Base-by-base conservation (phyloP, 2,329 filamentous ascomycete genomes). In the Periconia sp. region DNA sequence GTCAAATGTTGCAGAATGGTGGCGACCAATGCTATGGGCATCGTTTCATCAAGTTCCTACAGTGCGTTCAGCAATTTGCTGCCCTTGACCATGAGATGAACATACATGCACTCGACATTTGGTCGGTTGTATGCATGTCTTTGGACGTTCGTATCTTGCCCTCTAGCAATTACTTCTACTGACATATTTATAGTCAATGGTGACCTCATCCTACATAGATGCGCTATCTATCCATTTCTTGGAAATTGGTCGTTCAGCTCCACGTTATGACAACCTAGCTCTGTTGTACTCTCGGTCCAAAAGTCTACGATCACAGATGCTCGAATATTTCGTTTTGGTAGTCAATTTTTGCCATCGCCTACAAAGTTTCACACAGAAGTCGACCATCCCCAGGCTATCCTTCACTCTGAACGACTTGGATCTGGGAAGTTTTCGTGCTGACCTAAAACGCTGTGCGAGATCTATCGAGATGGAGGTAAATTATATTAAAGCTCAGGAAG, bases 321-420 rank as follows among this genome's bases (percentile, higher is more conserved):
- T 44, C 9, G 71, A 77, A 46, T 78, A 78, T 35, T 73, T 73
- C 19, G 68, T 72, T 10, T 48, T 71, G 0, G 57, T 75, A 0
- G 70, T 76, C 1, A 32, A 42, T 0, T 40, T 78, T 1, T 78
- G 74, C 28, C 69, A 67, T 24, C 43, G 63, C 0, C 17, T 73
- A 0, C 46, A 73, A 0, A 59, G 55, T 1, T 65, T 69, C 16
- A 61, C 61, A 1, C 57, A 66, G 13, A 71, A 70, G 34, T 69
- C 70, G 0, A 28, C 44, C 0, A 10, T 75, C 0, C 45, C 47
- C 0, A 61, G 71, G 24, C 36, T 77, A 1, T 38, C 53, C 11
- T 57, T 62, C 0, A 59, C 63, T 3, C 17, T 71, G 3, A 66
- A 38, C 13, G 67, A 72, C n/a, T 33, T 59, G 0, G 56, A 72